Percentiles rank a stretch among this genome's conserved stretches.
These are phyloP conservation scores for Fusarium zealandicum DNA, from an alignment of 2,329 filamentous ascomycete genomes.

Conservation along the genomic window DNA sequence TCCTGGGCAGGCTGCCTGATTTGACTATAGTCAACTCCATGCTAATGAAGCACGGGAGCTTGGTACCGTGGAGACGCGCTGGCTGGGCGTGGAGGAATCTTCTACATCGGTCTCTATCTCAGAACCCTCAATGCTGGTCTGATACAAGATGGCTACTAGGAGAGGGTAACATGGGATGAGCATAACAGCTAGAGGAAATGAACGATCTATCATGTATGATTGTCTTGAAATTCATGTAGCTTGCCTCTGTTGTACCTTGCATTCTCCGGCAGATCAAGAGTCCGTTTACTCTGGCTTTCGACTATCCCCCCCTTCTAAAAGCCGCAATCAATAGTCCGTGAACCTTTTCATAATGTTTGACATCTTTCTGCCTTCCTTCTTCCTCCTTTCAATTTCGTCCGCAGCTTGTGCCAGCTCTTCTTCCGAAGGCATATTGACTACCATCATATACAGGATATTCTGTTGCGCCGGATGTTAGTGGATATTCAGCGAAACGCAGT, in stretches of 20 bases:
- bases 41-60: neutral
- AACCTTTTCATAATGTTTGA: slow-evolving; percentile 6
- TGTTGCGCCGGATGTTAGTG: neutral
- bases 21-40: too few relatives aligned
- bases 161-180: too few relatives aligned
- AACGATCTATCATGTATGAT: too few relatives aligned
- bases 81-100: neutral
- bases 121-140: neutral
- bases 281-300: too few relatives aligned
- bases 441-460: slow-evolving; percentile 30
- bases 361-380: slow-evolving; percentile 1
- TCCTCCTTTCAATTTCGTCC: slow-evolving; percentile 11
- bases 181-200: too few relatives aligned
- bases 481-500: too few relatives aligned
- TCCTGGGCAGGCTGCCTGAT: too few relatives aligned
- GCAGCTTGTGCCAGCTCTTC: slow-evolving; percentile 19
- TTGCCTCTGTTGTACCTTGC: too few relatives aligned
- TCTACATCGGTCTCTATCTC: neutral
- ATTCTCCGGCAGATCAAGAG: too few relatives aligned
- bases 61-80: neutral
- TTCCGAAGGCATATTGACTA: slow-evolving; percentile 26
- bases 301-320: too few relatives aligned
- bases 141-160: neutral
- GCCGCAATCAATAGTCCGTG: neutral
- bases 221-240: too few relatives aligned